Conservation (phyloP, 1,284 basidiomycete genomes). For the Leccinum pachyderme region DNA sequence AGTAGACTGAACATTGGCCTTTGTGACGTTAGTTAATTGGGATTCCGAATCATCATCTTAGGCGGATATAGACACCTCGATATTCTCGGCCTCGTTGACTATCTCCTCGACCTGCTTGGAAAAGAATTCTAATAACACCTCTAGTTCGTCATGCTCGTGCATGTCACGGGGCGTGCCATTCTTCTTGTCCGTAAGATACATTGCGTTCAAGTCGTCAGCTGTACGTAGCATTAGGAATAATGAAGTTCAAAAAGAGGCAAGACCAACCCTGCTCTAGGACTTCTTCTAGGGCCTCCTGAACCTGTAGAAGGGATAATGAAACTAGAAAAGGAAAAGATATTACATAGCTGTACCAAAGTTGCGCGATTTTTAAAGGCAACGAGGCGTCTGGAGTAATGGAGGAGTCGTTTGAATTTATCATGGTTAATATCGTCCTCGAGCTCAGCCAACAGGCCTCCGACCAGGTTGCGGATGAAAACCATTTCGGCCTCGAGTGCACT, state of each 20-base stretch:
- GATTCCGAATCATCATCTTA: background rate
- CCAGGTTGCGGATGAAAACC: slow-evolving; percentile 84
- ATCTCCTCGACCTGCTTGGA: slow-evolving; percentile 96
- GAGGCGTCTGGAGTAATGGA: slow-evolving; percentile 87
- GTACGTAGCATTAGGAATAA: slow-evolving; percentile 11
- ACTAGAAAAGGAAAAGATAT: background rate
- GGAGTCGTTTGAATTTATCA: slow-evolving; percentile 85
- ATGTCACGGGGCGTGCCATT: slow-evolving; percentile 52
- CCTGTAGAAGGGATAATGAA: slow-evolving; percentile 42
- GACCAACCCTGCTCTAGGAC: slow-evolving; percentile 79
- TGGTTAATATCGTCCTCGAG: slow-evolving; percentile 92
- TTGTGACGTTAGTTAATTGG: slow-evolving; percentile 4
- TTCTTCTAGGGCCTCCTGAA: slow-evolving; percentile 89
- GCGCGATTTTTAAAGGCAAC: slow-evolving; percentile 88
- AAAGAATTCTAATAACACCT: slow-evolving; percentile 91
- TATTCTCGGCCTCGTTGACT: slow-evolving; percentile 88
- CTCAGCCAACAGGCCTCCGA: slow-evolving; percentile 85
- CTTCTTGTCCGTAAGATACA: slow-evolving; percentile 87
- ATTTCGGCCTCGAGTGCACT: slow-evolving; percentile 92
- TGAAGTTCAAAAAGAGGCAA: background rate
- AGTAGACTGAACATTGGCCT: slow-evolving; percentile 92
- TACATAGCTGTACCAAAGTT: slow-evolving; percentile 53
- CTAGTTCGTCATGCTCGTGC: slow-evolving; percentile 90
- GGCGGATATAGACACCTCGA: slow-evolving; percentile 54
- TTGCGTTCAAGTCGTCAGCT: slow-evolving; percentile 92